These are phyloP conservation scores for Mollisiaceae sp. DNA, from an alignment of 2,329 filamentous ascomycete species.

Conservation along the genomic window DNA sequence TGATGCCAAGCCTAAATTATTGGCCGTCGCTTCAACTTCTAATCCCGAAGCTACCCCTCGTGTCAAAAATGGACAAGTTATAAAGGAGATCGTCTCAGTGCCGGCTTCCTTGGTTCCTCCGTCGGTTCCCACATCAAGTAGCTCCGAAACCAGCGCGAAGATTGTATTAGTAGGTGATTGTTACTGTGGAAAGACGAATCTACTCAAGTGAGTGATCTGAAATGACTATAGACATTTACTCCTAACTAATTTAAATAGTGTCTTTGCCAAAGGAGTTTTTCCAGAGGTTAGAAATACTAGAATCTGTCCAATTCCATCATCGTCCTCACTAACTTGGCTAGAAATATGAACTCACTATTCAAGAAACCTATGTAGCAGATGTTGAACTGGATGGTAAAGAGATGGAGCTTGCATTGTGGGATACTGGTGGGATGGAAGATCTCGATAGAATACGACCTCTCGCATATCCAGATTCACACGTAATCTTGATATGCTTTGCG, in stretches of 20 bases:
- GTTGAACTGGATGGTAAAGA: conserved; percentile 99
- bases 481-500: conserved; percentile 99
- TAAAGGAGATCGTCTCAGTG: background rate
- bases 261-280: conserved; percentile 50
- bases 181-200: background rate
- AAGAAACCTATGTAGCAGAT: conserved; percentile 99
- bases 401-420: conserved; percentile 98
- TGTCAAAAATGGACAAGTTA: no score
- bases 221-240: background rate
- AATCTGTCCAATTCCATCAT: conserved; percentile 35
- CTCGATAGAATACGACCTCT: conserved; percentile 98
- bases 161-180: conserved; percentile 16
- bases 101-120: background rate
- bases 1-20: no score
- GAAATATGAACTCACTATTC: conserved; percentile 99
- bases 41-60: no score
- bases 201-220: conserved; percentile 8
- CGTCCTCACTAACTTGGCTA: conserved; percentile 47
- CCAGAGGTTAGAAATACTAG: conserved; percentile 79
- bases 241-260: conserved; percentile 10
- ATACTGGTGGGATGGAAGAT: conserved; percentile 99
- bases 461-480: conserved; percentile 98
- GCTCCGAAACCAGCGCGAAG: background rate
- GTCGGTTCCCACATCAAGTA: no score
- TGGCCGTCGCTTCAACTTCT: no score